Percentiles rank a stretch among this genome's conserved stretches.
Conservation (phyloP, 208 protist species). For the Wallacemonas sp. region DNA sequence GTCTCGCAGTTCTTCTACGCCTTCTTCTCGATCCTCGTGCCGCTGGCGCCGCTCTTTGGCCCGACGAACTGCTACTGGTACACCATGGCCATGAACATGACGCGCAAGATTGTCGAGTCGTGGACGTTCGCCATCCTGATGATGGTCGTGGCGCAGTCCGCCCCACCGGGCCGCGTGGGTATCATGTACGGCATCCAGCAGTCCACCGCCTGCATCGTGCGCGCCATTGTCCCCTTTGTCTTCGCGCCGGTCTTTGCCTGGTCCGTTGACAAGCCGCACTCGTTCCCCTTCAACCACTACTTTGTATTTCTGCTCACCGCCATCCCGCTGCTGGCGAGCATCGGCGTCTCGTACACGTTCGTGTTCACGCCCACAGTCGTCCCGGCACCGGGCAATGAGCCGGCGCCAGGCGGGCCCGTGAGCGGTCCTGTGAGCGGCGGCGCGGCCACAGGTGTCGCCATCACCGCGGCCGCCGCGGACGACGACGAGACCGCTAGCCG, state of each 20-base stretch:
- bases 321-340: constrained; percentile 46
- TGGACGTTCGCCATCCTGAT: constrained; percentile 71
- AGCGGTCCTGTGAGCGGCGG: neutral
- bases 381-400: neutral
- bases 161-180: constrained; percentile 53
- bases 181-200: constrained; percentile 84
- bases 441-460: neutral
- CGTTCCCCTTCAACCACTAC: constrained; percentile 77
- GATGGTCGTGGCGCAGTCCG: constrained; percentile 60
- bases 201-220: constrained; percentile 62
- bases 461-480: neutral
- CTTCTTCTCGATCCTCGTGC: constrained; percentile 34
- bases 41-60: constrained; percentile 29
- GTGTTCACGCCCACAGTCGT: constrained; percentile 18
- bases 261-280: constrained; percentile 45
- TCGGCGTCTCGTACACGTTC: constrained; percentile 18
- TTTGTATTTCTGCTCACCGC: constrained; percentile 60
- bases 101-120: constrained; percentile 51
- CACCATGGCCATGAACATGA: constrained; percentile 41
- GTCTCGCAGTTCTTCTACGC: constrained; percentile 33
- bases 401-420: neutral
- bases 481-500: constrained; percentile 11
- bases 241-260: constrained; percentile 79
- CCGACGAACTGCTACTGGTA: constrained; percentile 32
- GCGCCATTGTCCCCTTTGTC: constrained; percentile 57